Evolutionary conservation across 352 stramenopile genomes (phyloP), one percentile per base, ranked within the genome.

Genomic region (Phytophthora hibernalis): DNA sequence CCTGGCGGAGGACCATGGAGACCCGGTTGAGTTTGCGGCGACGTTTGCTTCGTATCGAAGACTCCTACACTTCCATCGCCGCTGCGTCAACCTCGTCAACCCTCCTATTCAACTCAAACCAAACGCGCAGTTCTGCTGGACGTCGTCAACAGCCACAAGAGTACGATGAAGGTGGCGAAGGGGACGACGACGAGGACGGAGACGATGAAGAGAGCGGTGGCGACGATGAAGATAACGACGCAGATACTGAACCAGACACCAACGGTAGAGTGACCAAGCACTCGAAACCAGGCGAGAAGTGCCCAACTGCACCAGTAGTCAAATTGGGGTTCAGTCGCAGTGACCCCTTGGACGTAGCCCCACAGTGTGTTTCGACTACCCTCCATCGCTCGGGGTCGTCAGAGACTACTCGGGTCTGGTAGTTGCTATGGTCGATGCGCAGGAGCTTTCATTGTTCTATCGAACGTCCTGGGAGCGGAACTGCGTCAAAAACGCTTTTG

Each of bases 401-500:
- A 72, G 91, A 11, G 68, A 72, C 60, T 77, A 91, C 54, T 38
- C 54, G 8, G 30, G 70, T 26, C 52, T 51, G 15, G 48, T 70
- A 0, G 52, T 89, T 18, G 66, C 88, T 3, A 50, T 60, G 1
- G 76, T 96, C 9, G 76, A 79, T 5, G 48, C 74, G 7, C 66
- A 66, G 30, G 60, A 86, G 15, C 68, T 80, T 2, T 61, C 61
- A 33, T 60, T 92, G 11, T 77, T 86, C 26, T 97, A 91, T 74
- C 92, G 92, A 56, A 92, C 85, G 3, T 90, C 95, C 37, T 98
- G 92, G 92, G 92, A 97, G 55, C 85, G 92, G 28, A 97, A 97
- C 67, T 97, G 90, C 61, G 86, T 98, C n/a, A 97, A 97, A 70
- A 96, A 97, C 49, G 86, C 90, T 0, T 97, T 98, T 49, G 80